phyloP scores from a whole-genome alignment of 2,329 filamentous ascomycete genomes.

The Trichoderma arundinaceum region DNA sequence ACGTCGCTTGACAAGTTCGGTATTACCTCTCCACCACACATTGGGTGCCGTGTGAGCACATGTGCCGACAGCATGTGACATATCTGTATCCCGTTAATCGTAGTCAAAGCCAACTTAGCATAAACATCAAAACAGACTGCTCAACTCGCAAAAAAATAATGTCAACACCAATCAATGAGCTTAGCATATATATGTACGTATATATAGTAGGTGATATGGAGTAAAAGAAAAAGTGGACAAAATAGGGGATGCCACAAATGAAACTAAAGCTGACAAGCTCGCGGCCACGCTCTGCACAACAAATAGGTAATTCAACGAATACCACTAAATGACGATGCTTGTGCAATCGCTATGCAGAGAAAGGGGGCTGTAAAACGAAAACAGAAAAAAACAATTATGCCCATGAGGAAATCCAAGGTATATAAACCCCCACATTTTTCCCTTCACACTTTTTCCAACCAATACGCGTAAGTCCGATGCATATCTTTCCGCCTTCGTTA shows the following conservation, averaged over 20 bases:
- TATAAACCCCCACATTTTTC: conserved; percentile 9
- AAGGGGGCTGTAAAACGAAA: neutral
- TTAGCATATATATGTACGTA: conserved; percentile 14
- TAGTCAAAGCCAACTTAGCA: neutral
- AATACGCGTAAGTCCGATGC: conserved; percentile 5
- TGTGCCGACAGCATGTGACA: neutral
- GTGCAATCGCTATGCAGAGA: conserved; percentile 27
- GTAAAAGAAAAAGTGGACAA: neutral
- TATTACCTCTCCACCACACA: neutral
- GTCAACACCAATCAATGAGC: neutral
- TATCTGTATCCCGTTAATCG: neutral
- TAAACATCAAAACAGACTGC: neutral
- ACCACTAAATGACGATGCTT: conserved; percentile 22
- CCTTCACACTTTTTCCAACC: conserved; percentile 2
- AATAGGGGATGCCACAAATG: neutral
- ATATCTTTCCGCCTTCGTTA: conserved; percentile 19
- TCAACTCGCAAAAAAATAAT: neutral
- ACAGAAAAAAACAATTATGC: conserved; percentile 22
- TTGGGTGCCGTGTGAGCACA: neutral
- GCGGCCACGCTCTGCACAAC: conserved; percentile 29
- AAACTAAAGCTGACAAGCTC: conserved; percentile 28
- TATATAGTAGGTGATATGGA: conserved; percentile 19
- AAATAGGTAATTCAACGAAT: conserved; percentile 16
- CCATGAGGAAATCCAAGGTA: conserved; percentile 19
- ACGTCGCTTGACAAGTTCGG: neutral